Percentiles rank a stretch among this genome's conserved stretches.
phyloP scores from a whole-genome alignment of 768 basidiomycete genomes.

The Holtermannia corniformis region DNA sequence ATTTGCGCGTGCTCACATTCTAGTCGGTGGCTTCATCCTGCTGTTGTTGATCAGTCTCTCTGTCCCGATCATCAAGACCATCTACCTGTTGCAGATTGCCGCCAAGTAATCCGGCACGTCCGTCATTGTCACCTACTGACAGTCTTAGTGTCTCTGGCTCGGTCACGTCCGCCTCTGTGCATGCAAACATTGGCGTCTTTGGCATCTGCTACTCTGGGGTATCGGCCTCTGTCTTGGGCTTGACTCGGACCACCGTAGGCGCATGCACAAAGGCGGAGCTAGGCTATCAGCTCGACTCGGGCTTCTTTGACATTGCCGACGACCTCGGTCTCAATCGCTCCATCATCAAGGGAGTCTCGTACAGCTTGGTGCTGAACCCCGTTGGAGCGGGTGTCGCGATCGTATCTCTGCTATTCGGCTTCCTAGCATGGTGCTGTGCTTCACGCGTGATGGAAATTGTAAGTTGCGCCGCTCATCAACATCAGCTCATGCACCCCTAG shows the following conservation, averaged over 20 bases:
- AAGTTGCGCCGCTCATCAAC: conserved; percentile 2
- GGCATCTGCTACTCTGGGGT: conserved; percentile 57
- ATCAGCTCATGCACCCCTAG: not conserved
- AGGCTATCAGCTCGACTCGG: conserved; percentile 58
- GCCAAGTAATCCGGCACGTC: conserved; percentile 37
- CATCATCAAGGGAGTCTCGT: conserved; percentile 17
- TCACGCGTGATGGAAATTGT: conserved; percentile 27
- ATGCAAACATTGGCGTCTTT: conserved; percentile 70
- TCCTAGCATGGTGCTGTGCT: conserved; percentile 30
- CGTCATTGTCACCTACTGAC: conserved; percentile 34
- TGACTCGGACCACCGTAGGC: conserved; percentile 42
- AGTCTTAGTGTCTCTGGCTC: not conserved
- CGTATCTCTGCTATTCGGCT: conserved; percentile 22
- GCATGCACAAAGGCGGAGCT: conserved; percentile 57
- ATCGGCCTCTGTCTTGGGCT: conserved; percentile 40
- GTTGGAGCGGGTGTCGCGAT: conserved; percentile 28
- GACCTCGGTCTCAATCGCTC: conserved; percentile 4
- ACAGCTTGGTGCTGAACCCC: conserved; percentile 24
- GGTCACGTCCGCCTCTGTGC: not conserved
- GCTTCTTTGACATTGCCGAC: conserved; percentile 46
- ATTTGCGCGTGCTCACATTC: not conserved
- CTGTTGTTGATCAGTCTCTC: conserved; percentile 68
- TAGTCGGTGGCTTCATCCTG: conserved; percentile 57
- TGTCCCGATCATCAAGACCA: conserved; percentile 59
- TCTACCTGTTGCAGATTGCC: conserved; percentile 52